These are phyloP conservation scores for Epichloe gansuensis DNA, from an alignment of 2,329 filamentous ascomycete species.

Conservation along the genomic window DNA sequence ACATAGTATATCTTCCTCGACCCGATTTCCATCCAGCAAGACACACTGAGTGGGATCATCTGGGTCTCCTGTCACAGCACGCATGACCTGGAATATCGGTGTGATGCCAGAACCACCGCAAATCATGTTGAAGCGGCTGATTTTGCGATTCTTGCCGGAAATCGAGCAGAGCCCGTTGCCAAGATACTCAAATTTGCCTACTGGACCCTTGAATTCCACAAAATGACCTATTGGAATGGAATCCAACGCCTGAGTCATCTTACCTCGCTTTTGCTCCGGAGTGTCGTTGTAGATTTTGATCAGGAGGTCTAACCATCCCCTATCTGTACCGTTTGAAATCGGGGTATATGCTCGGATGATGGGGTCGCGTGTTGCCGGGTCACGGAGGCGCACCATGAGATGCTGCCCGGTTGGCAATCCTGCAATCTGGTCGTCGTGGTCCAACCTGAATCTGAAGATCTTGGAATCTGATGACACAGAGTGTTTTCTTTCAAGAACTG, in stretches of 20 bases:
- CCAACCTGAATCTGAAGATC: constrained; percentile 69
- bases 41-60: constrained; percentile 55
- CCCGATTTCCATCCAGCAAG: constrained; percentile 67
- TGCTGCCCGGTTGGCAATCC: constrained; percentile 81
- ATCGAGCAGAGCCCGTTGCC: constrained; percentile 53
- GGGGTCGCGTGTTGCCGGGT: constrained; percentile 56
- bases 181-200: constrained; percentile 74
- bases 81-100: constrained; percentile 75
- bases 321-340: constrained; percentile 49
- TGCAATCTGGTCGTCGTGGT: constrained; percentile 55
- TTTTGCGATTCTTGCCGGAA: constrained; percentile 39
- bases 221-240: constrained; percentile 56
- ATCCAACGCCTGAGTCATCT: constrained; percentile 74
- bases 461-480: constrained; percentile 64
- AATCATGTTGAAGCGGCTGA: constrained; percentile 71
- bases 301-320: constrained; percentile 60
- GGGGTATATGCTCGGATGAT: constrained; percentile 85
- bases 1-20: constrained; percentile 73
- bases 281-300: constrained; percentile 71
- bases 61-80: constrained; percentile 55
- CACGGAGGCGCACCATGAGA: constrained; percentile 68
- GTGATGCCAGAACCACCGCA: constrained; percentile 84
- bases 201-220: constrained; percentile 79
- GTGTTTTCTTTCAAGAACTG: constrained; percentile 55
- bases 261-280: constrained; percentile 48